These are phyloP conservation scores for Nemania diffusa DNA, from an alignment of 2,329 filamentous ascomycete species.

Conservation along the genomic window DNA sequence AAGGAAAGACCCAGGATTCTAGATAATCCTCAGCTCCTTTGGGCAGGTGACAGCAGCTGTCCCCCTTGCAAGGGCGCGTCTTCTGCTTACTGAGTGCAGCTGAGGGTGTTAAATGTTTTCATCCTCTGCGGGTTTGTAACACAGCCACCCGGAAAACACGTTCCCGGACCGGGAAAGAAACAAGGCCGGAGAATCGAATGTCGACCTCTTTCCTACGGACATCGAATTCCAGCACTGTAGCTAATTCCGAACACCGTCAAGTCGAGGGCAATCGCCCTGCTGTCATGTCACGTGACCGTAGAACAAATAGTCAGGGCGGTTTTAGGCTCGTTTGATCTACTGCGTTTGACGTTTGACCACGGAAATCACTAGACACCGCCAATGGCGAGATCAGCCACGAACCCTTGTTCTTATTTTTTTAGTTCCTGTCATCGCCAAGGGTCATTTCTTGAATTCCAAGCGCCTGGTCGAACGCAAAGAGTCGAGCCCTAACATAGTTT, in stretches of 20 bases:
- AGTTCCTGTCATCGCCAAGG: constrained; percentile 8
- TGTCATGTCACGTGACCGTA: neutral
- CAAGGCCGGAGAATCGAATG: neutral
- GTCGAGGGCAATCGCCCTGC: neutral
- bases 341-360: constrained; percentile 25
- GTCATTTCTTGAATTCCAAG: constrained; percentile 28
- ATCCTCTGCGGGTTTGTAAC: neutral
- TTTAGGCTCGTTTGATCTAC: constrained; percentile 39
- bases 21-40: no score
- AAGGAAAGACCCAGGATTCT: no score
- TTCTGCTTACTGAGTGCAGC: neutral
- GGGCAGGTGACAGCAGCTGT: no score
- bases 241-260: neutral
- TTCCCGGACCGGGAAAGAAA: constrained; percentile 14
- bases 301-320: constrained; percentile 6
- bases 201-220: neutral
- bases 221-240: neutral
- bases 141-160: constrained; percentile 14
- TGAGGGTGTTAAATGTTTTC: neutral
- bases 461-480: constrained; percentile 36
- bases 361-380: constrained; percentile 5
- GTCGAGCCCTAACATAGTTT: constrained; percentile 29
- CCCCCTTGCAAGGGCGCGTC: no score
- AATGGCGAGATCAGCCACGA: constrained; percentile 8
- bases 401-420: neutral